Percentiles rank a stretch among this genome's conserved stretches.
These are phyloP conservation scores for Pyrenochaeta sp. DNA, from an alignment of 2,329 filamentous ascomycete species.

Conservation along the genomic window DNA sequence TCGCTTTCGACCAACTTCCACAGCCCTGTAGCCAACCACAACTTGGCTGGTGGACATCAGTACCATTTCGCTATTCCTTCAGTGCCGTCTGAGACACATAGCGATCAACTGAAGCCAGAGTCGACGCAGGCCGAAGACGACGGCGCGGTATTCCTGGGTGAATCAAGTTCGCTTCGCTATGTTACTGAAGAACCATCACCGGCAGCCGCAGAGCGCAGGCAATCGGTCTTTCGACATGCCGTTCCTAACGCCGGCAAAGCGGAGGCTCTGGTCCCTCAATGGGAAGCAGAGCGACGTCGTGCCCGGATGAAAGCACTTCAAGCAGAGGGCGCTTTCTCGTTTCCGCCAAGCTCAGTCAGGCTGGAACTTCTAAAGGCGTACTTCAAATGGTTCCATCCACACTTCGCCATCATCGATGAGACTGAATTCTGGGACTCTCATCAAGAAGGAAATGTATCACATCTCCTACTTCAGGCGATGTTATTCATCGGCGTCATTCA, in stretches of 20 bases:
- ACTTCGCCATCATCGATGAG: conserved; percentile 63
- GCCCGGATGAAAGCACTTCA: conserved; percentile 47
- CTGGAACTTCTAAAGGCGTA: conserved; percentile 59
- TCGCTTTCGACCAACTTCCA: conserved; percentile 37
- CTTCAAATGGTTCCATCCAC: conserved; percentile 65
- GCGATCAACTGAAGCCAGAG: conserved; percentile 19
- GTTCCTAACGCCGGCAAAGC: conserved; percentile 44
- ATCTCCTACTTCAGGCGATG: conserved; percentile 61
- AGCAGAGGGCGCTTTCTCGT: conserved; percentile 54
- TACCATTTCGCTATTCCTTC: conserved; percentile 23
- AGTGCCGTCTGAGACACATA: conserved; percentile 14
- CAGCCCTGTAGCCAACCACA: conserved; percentile 23
- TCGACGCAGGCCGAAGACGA: conserved; percentile 32
- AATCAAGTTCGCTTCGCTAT: conserved; percentile 59
- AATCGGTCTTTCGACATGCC: conserved; percentile 35
- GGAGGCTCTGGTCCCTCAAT: conserved; percentile 48
- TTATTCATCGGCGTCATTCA: conserved; percentile 64
- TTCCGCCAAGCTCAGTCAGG: conserved; percentile 54
- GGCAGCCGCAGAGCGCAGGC: conserved; percentile 39
- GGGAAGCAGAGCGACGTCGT: conserved; percentile 42
- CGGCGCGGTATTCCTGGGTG: conserved; percentile 52
- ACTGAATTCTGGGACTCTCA: conserved; percentile 52
- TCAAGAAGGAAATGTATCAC: conserved; percentile 54
- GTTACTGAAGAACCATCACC: conserved; percentile 47
- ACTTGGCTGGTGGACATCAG: conserved; percentile 10